A percentile compares a stretch with the other conserved stretches of the same genome.
Conservation (phyloP, 2,329 filamentous ascomycete genomes). For the Diaporthe citriasiana region DNA sequence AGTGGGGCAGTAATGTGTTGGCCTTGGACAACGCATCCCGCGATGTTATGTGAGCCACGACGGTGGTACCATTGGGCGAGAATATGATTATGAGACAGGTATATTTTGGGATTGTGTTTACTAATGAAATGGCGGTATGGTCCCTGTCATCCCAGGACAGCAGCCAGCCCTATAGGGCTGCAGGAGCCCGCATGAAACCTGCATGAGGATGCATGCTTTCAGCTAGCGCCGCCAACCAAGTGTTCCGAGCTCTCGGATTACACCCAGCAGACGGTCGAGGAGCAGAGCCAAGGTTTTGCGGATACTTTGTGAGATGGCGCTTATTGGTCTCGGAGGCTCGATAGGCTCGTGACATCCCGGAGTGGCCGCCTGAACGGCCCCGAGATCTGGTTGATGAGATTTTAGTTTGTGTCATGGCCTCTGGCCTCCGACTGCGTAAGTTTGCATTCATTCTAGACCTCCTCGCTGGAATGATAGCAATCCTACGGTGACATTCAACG, state of each 20-base stretch:
- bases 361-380: conserved; percentile 31
- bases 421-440: background rate
- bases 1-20: conserved; percentile 7
- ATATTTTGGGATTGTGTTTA: conserved; percentile 40
- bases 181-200: conserved; percentile 35
- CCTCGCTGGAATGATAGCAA: background rate
- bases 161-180: conserved; percentile 40
- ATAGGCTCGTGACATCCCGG: conserved; percentile 24
- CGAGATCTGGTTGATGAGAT: conserved; percentile 32
- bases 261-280: conserved; percentile 23
- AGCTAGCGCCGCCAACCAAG: conserved; percentile 9
- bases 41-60: background rate
- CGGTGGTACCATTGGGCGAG: background rate
- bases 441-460: background rate
- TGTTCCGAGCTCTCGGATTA: conserved; percentile 33
- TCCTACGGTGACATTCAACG: background rate
- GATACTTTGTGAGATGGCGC: conserved; percentile 3
- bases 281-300: conserved; percentile 24
- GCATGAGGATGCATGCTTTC: conserved; percentile 30
- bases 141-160: background rate
- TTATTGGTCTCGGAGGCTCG: conserved; percentile 19
- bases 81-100: conserved; percentile 31
- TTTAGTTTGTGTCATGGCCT: conserved; percentile 25
- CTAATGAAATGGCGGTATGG: conserved; percentile 41
- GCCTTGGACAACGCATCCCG: background rate